Base-by-base conservation (phyloP, 208 protist species). In the Crithidia bombi region DNA sequence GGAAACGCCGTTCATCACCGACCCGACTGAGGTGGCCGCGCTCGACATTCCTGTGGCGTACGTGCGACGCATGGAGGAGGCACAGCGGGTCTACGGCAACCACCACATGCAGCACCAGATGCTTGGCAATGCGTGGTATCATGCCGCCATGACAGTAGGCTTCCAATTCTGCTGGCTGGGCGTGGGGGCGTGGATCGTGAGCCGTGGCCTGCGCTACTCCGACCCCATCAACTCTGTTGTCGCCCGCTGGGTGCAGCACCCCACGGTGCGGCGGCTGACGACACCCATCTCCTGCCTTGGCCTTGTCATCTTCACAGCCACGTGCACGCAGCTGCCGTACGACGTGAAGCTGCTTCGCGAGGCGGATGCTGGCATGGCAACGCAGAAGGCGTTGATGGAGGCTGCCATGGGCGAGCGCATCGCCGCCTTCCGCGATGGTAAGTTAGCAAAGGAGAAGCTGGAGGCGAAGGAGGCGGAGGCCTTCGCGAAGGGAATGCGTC, bases 221-320 rank as follows among this genome's bases (percentile, higher is more conserved):
- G 84, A 91, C 72, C 89, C 89, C 5, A 75, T 89, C 32, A 83
- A 91, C 67, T 94, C 89, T 5, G 28, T 92, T 32, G 63, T 81
- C 4, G 81, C 82, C 11, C 71, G 78, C 14, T 86, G 82, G 77
- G 80, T 74, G 41, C 69, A 75, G 25, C 75, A 81, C 69, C 65
- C 73, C 15, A 23, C 57, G 4, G 26, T 91, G 38, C 82, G 80
- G 28, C 83, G 83, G 5, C 61, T 87, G 38, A 89, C 77, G 28
- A 92, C 85, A 0, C 89, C 89, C n/a, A 63, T 92, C 39, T 78
- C 86, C 21, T 79, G 81, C 44, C 57, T 94, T 5, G 89, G 89
- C 0, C 58, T 86, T 3, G 54, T 75, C 4, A 89, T 92, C 5
- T 58, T 74, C 55, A 28, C 47, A 3, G 62, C 83, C 7, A 94